Evolutionary conservation across 306 rosid genomes (phyloP).

Genomic region (Acacia melanoxylon): DNA sequence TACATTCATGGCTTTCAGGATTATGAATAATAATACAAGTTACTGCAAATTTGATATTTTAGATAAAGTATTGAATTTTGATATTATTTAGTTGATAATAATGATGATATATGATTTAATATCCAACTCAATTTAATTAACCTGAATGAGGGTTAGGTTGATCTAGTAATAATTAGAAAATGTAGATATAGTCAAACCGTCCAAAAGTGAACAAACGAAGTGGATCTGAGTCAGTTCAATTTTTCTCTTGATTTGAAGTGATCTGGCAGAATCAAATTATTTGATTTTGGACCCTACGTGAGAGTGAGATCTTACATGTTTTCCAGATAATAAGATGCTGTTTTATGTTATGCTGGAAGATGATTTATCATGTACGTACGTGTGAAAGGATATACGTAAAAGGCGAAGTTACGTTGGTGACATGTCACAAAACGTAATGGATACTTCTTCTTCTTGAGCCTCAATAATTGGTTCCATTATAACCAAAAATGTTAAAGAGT

Average conservation of each 20-base stretch:
- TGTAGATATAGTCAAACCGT: background rate
- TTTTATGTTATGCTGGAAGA: background rate
- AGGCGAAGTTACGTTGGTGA: background rate
- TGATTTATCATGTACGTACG: background rate
- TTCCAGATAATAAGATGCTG: background rate
- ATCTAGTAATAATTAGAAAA: background rate
- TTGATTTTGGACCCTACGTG: background rate
- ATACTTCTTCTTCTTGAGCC: background rate
- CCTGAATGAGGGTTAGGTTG: background rate
- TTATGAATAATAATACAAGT: no score
- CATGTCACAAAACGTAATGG: background rate
- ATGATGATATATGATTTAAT: background rate
- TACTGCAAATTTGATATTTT: no score
- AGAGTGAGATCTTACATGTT: background rate
- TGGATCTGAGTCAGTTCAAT: background rate
- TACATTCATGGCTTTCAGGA: background rate
- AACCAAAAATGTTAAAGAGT: no score
- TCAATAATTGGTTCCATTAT: background rate
- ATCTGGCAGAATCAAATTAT: background rate
- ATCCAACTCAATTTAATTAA: background rate
- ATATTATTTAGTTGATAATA: background rate
- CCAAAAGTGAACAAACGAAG: background rate
- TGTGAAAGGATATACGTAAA: background rate
- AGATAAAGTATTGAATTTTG: background rate
- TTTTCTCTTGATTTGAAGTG: background rate